Evolutionary conservation across 768 basidiomycete genomes (phyloP).

Genomic region (Butyriboletus loyo): DNA sequence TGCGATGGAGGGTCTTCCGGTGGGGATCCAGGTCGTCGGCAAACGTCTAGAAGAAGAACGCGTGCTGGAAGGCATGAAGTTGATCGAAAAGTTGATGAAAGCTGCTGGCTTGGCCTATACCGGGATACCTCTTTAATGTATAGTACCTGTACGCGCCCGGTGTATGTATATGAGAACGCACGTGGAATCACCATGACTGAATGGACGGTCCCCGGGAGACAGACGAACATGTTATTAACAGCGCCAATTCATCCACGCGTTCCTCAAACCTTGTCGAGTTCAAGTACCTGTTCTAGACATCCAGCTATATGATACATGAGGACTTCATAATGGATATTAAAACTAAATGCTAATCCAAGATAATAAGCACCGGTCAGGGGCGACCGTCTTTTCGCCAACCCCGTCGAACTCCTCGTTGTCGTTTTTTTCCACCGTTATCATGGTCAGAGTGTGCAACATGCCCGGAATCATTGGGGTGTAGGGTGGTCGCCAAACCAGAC

Average conservation of each 20-base stretch:
- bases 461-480: no score
- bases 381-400: no score
- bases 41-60: constrained; percentile 46
- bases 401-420: background rate
- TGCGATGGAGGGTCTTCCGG: constrained; percentile 44
- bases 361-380: no score
- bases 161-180: background rate
- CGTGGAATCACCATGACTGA: background rate
- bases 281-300: background rate
- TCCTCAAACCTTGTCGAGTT: background rate
- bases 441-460: no score
- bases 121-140: constrained; percentile 20
- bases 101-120: constrained; percentile 22
- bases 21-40: constrained; percentile 44
- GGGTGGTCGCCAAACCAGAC: background rate
- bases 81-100: constrained; percentile 33
- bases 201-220: background rate
- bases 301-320: background rate
- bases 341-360: no score
- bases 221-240: background rate
- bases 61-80: constrained; percentile 44
- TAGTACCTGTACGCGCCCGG: background rate
- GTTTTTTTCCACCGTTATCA: no score
- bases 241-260: background rate
- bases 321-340: background rate